Conservation (phyloP, 1,139 yeast genomes). For the Debaryomyces subglobosus region DNA sequence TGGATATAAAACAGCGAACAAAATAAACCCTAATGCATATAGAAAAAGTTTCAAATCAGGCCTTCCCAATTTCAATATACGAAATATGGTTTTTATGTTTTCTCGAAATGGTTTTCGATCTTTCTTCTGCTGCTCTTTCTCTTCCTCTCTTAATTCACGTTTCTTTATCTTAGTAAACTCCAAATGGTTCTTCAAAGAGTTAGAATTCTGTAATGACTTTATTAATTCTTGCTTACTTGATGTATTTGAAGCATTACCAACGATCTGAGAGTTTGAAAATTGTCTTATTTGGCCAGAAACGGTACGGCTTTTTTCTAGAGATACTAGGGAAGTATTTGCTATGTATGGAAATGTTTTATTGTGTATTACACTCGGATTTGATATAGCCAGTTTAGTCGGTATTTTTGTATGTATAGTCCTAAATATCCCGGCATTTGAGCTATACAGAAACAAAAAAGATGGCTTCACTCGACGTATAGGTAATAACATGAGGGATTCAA, state of each 20-base stretch:
- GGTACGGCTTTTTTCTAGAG: not conserved
- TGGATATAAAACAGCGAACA: slow-evolving; percentile 51
- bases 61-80: slow-evolving; percentile 43
- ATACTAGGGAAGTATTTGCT: not conserved
- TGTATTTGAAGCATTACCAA: slow-evolving; percentile 3
- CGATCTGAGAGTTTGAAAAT: slow-evolving; percentile 7
- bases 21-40: slow-evolving; percentile 44
- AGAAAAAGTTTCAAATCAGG: slow-evolving; percentile 45
- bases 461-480: slow-evolving; percentile 7
- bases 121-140: slow-evolving; percentile 31
- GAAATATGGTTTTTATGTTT: slow-evolving; percentile 38
- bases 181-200: slow-evolving; percentile 34
- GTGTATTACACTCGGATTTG: not conserved
- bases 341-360: not conserved
- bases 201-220: slow-evolving; percentile 17
- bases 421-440: slow-evolving; percentile 3
- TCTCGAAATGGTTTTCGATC: slow-evolving; percentile 33
- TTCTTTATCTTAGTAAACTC: slow-evolving; percentile 31
- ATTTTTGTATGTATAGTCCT: slow-evolving; percentile 2
- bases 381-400: not conserved
- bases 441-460: not conserved
- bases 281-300: not conserved
- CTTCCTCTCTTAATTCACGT: slow-evolving; percentile 36
- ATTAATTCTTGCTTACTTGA: slow-evolving; percentile 11
- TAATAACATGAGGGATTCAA: slow-evolving; percentile 2